A percentile compares a stretch with the other conserved stretches of the same genome.
Conservation (phyloP, 495 filamentous ascomycete genomes). For the Trypethelium eluteriae region DNA sequence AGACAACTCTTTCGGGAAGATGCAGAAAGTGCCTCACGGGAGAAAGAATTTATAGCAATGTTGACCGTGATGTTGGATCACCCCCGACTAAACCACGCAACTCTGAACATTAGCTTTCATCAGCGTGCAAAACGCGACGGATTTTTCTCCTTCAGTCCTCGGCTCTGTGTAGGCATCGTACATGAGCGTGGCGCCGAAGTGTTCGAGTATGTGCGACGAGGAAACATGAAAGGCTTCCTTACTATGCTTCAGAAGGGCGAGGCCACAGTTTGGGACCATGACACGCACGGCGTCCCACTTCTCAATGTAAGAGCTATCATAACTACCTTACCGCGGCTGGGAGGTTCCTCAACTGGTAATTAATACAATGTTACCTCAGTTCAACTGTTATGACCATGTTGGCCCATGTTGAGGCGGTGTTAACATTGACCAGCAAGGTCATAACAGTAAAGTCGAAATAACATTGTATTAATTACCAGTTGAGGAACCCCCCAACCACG, state of each 20-base stretch:
- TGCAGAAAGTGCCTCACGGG: background rate
- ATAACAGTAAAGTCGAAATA: too few relatives aligned
- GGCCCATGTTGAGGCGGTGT: too few relatives aligned
- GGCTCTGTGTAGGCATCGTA: background rate
- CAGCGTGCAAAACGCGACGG: background rate
- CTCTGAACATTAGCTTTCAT: background rate
- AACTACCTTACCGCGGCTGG: background rate
- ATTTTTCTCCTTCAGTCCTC: conserved; percentile 5
- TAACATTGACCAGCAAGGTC: too few relatives aligned
- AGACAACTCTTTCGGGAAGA: background rate
- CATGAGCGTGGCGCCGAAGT: background rate
- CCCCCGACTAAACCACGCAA: background rate
- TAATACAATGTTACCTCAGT: too few relatives aligned
- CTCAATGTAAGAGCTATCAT: background rate
- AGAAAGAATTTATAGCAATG: background rate
- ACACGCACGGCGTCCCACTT: background rate
- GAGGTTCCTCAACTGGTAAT: too few relatives aligned
- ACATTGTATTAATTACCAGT: too few relatives aligned
- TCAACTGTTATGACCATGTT: too few relatives aligned
- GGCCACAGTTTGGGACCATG: background rate
- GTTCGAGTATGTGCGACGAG: background rate
- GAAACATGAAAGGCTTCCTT: background rate
- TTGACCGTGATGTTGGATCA: background rate
- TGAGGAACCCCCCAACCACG: too few relatives aligned
- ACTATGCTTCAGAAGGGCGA: background rate